These are phyloP conservation scores for Dothistroma septosporum DNA, from an alignment of 2,329 filamentous ascomycete genomes.

Conservation along the genomic window DNA sequence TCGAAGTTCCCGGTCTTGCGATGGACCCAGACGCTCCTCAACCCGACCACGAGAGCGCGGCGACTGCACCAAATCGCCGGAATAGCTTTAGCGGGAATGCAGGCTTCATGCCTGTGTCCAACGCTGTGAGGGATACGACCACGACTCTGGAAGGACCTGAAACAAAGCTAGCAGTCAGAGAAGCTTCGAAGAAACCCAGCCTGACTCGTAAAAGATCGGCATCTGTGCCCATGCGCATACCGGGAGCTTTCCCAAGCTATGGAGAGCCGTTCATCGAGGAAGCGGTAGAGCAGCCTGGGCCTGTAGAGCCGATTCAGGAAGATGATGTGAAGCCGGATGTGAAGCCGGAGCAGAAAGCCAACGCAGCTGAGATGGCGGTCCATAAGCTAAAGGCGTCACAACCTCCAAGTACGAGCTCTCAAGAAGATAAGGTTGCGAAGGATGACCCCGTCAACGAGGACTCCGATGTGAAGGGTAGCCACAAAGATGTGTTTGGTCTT, in stretches of 20 bases:
- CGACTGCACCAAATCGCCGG: slow-evolving; percentile 25
- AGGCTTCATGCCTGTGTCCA: slow-evolving; percentile 7
- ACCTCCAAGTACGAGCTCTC: slow-evolving; percentile 4
- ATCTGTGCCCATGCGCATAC: slow-evolving; percentile 21
- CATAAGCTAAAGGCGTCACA: slow-evolving; percentile 12
- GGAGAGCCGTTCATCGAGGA: slow-evolving; percentile 5
- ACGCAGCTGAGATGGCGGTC: slow-evolving; percentile 21
- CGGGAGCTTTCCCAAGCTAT: neutral
- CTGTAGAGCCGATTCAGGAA: slow-evolving; percentile 1
- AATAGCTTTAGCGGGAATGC: slow-evolving; percentile 22
- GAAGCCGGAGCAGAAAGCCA: slow-evolving; percentile 20
- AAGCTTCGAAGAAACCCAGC: slow-evolving; percentile 6
- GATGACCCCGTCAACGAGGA: slow-evolving; percentile 10
- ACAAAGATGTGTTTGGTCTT: slow-evolving; percentile 12
- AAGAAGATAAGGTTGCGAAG: slow-evolving; percentile 8
- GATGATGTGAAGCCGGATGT: slow-evolving; percentile 10
- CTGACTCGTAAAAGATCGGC: slow-evolving; percentile 27
- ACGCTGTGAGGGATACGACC: neutral
- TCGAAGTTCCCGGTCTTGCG: slow-evolving; percentile 70
- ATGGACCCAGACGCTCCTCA: slow-evolving; percentile 59
- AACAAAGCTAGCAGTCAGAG: neutral
- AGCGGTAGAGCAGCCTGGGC: slow-evolving; percentile 3
- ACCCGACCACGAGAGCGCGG: slow-evolving; percentile 3
- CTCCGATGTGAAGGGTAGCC: slow-evolving; percentile 5
- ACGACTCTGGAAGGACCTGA: neutral